Evolutionary conservation across 2,329 filamentous ascomycete species (phyloP).

Genomic region (Blumeriella jaapii): DNA sequence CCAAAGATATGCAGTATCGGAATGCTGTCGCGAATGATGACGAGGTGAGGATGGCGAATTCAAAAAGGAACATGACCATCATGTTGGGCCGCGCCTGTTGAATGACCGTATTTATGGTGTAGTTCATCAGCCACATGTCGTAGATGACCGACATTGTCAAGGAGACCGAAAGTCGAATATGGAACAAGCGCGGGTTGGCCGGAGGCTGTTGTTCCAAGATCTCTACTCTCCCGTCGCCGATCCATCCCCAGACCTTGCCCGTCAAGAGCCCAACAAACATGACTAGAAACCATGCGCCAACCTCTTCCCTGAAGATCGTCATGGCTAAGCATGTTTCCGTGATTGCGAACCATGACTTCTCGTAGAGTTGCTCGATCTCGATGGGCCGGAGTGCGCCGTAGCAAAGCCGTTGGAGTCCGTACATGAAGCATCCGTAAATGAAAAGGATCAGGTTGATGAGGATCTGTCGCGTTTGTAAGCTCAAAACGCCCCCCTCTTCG

Average conservation of each 20-base stretch:
- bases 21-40: constrained; percentile 68
- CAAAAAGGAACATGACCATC: constrained; percentile 99
- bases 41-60: constrained; percentile 80
- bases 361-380: constrained; percentile 93
- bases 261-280: constrained; percentile 93
- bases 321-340: constrained; percentile 95
- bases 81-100: constrained; percentile 86
- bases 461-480: constrained; percentile 44
- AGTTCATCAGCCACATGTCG: constrained; percentile 68
- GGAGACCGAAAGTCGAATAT: constrained; percentile 68
- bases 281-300: constrained; percentile 86
- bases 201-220: constrained; percentile 92
- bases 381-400: constrained; percentile 84
- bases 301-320: constrained; percentile 94
- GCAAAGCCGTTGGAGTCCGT: constrained; percentile 77
- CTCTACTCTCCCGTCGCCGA: constrained; percentile 88
- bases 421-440: constrained; percentile 67
- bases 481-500: background rate
- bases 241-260: constrained; percentile 98
- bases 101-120: constrained; percentile 72
- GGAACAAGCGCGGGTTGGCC: constrained; percentile 77
- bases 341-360: constrained; percentile 95
- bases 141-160: constrained; percentile 70
- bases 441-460: constrained; percentile 85
- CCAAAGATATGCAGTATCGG: constrained; percentile 67